phyloP scores from a whole-genome alignment of 2,329 filamentous ascomycete species.

The Xylariales sp. region DNA sequence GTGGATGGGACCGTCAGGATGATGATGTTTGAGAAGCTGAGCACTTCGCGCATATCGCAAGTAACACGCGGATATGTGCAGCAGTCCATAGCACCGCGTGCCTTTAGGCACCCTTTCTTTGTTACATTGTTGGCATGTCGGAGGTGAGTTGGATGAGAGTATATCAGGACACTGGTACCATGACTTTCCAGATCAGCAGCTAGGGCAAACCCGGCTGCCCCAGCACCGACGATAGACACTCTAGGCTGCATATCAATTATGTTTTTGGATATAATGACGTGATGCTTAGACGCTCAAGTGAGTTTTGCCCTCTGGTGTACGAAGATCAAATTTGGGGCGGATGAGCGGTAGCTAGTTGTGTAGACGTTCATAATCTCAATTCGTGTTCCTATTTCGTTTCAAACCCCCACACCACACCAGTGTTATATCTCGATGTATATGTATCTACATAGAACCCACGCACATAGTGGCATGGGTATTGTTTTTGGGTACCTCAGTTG shows the following conservation, averaged over 20 bases:
- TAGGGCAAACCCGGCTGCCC: constrained; percentile 14
- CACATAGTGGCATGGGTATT: no score
- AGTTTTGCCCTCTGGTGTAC: no score
- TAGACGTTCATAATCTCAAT: no score
- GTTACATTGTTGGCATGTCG: constrained; percentile 10
- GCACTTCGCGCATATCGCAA: constrained; percentile 14
- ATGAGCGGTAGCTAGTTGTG: no score
- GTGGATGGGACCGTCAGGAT: constrained; percentile 17
- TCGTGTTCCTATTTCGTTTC: no score
- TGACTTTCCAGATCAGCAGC: constrained; percentile 12
- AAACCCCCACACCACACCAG: no score
- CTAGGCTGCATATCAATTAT: constrained; percentile 9
- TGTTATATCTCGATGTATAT: no score
- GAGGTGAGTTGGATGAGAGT: constrained; percentile 15
- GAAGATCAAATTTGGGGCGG: no score
- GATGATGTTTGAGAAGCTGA: constrained; percentile 15
- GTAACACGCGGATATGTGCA: constrained; percentile 8
- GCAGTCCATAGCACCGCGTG: constrained; percentile 11
- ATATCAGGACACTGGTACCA: constrained; percentile 13
- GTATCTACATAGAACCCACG: no score
- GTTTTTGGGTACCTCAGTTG: no score
- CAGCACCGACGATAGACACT: constrained; percentile 14
- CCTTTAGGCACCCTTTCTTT: constrained; percentile 3
- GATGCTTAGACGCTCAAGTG: no score
- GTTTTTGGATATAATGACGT: no score